These are phyloP conservation scores for Cytidiella melzeri DNA, from an alignment of 768 basidiomycete species.

Conservation along the genomic window DNA sequence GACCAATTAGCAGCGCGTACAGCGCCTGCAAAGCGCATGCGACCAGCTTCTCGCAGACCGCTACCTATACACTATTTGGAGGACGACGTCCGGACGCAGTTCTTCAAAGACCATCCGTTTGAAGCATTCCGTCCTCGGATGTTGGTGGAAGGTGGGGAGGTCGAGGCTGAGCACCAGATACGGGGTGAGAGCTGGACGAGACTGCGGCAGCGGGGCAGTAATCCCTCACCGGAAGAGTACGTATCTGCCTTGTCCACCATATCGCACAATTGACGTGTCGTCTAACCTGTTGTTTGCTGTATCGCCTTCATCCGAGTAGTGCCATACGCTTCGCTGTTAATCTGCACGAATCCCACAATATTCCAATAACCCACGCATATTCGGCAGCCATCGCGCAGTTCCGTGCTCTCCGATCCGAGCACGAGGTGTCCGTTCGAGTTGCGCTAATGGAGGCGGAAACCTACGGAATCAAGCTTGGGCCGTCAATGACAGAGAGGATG, in stretches of 20 bases:
- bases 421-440: slow-evolving; percentile 67
- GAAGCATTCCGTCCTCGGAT: slow-evolving; percentile 82
- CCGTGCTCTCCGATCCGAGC: slow-evolving; percentile 79
- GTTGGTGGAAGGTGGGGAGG: slow-evolving; percentile 62
- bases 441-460: slow-evolving; percentile 77
- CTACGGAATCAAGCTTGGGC: slow-evolving; percentile 60
- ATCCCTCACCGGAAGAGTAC: slow-evolving; percentile 89
- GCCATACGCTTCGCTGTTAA: slow-evolving; percentile 75
- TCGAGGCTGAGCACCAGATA: slow-evolving; percentile 52
- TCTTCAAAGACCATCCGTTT: slow-evolving; percentile 95
- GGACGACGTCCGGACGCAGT: slow-evolving; percentile 81
- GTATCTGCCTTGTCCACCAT: slow-evolving; percentile 26
- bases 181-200: slow-evolving; percentile 67
- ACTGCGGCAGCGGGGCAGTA: slow-evolving; percentile 72
- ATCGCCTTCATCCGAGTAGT: slow-evolving; percentile 36
- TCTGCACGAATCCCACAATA: slow-evolving; percentile 57
- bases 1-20: slow-evolving; percentile 1
- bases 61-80: slow-evolving; percentile 70
- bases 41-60: slow-evolving; percentile 28
- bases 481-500: slow-evolving; percentile 53
- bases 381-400: slow-evolving; percentile 76
- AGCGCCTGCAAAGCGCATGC: slow-evolving; percentile 17
- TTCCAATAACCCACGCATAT: slow-evolving; percentile 78
- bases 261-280: not conserved
- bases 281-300: slow-evolving; percentile 6